Conservation (phyloP, 371 early-diverging fungal genomes). For the Lichtheimia ornata region DNA sequence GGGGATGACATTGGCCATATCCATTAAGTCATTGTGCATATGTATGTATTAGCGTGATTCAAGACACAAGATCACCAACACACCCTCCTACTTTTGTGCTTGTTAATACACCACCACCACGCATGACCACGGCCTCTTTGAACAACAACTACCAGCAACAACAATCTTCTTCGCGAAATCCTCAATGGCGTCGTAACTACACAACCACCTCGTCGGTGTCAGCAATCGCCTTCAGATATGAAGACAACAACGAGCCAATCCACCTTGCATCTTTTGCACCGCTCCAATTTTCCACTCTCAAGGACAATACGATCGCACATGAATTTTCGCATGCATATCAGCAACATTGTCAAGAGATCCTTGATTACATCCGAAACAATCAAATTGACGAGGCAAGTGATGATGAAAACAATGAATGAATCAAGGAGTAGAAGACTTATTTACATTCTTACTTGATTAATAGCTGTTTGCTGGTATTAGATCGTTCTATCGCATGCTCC, state of each 20-base stretch:
- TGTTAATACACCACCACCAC: too few species aligned
- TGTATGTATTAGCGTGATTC: too few species aligned
- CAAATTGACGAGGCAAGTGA: neutral
- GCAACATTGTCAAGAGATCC: neutral
- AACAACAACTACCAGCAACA: neutral
- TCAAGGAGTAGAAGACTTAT: neutral
- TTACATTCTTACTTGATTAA: neutral
- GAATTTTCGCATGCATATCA: neutral
- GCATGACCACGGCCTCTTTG: too few species aligned
- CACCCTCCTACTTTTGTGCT: too few species aligned
- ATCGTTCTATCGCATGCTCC: conserved; percentile 21
- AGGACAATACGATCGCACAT: neutral
- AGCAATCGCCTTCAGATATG: neutral
- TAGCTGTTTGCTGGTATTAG: conserved; percentile 1
- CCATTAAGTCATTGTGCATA: too few species aligned
- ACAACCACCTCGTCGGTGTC: neutral
- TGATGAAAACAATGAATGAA: neutral
- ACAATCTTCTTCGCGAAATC: neutral
- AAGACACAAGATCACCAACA: too few species aligned
- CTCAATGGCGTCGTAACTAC: too few species aligned
- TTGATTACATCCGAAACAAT: neutral
- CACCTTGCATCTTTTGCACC: neutral
- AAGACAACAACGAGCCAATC: too few species aligned
- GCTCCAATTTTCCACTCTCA: neutral
- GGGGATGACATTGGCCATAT: too few species aligned